Conservation (phyloP, 75 land plant genomes). For the Gnetum montanum region DNA sequence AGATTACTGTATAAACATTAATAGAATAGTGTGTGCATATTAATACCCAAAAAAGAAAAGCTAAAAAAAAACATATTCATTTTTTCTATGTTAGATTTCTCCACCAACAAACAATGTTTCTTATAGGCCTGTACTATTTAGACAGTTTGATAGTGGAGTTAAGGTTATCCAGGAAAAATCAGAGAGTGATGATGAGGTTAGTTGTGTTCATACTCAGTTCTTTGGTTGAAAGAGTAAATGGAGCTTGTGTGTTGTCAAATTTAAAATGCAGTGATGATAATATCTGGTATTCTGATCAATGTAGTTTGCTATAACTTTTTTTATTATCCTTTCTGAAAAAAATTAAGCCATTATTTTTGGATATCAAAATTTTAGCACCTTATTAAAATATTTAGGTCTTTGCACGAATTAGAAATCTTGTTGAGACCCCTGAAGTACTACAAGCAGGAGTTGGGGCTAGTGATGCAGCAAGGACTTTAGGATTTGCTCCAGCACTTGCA, state of each 20-base stretch:
- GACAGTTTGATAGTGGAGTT: conserved; percentile 94
- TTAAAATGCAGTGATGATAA: conserved; percentile 72
- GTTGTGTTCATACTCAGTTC: neutral
- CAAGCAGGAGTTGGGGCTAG: conserved; percentile 71
- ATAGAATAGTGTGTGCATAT: neutral
- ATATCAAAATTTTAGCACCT: neutral
- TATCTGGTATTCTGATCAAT: no score
- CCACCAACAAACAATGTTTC: neutral
- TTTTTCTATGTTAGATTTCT: neutral
- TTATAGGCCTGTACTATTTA: conserved; percentile 75
- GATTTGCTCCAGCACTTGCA: conserved; percentile 96
- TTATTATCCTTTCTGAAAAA: no score
- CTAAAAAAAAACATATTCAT: neutral
- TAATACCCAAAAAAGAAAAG: neutral
- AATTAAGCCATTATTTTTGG: no score
- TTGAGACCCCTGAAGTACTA: conserved; percentile 47
- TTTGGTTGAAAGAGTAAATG: conserved; percentile 18
- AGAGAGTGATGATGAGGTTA: conserved; percentile 90
- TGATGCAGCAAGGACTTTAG: conserved; percentile 88
- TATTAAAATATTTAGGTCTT: conserved; percentile 44
- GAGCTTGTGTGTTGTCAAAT: conserved; percentile 71
- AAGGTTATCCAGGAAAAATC: conserved; percentile 81
- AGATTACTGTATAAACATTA: conserved; percentile 2
- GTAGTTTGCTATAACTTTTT: no score
- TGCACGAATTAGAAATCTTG: conserved; percentile 50